Percentiles rank a stretch among this genome's conserved stretches.
Conservation (phyloP, 257 asterid genomes). For the Solanum commersonii region DNA sequence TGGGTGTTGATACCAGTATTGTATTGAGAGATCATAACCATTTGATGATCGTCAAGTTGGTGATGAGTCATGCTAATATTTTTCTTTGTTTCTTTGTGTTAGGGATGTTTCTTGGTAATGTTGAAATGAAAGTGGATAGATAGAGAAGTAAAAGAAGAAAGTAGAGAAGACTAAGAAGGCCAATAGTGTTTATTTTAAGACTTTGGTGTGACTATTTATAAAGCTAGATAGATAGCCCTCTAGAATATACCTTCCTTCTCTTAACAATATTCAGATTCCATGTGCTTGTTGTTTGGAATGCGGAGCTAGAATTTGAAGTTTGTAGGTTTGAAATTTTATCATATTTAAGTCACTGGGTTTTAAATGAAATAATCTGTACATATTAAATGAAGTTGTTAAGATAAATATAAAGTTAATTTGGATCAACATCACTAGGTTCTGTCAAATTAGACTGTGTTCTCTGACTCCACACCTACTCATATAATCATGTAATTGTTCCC, state of each 20-base stretch:
- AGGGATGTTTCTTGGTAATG: background rate
- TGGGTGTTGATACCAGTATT: constrained; percentile 22
- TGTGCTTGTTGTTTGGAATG: background rate
- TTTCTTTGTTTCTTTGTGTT: background rate
- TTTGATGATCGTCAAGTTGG: constrained; percentile 25
- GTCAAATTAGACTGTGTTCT: rapidly evolving
- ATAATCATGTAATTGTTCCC: background rate
- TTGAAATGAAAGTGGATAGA: background rate
- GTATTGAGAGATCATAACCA: constrained; percentile 38
- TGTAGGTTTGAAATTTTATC: background rate
- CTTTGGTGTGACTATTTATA: background rate
- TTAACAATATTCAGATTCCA: background rate
- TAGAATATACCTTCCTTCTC: background rate
- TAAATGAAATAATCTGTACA: background rate
- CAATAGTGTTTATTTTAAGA: background rate
- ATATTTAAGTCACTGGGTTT: background rate
- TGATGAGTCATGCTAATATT: constrained; percentile 12
- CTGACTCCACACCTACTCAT: rapidly evolving
- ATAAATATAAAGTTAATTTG: background rate
- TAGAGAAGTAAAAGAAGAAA: background rate
- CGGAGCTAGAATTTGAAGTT: background rate
- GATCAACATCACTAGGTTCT: background rate
- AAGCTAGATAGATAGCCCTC: background rate
- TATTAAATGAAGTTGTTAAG: background rate
- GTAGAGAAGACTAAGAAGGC: background rate